Base-by-base conservation (phyloP, 2,329 filamentous ascomycete genomes). In the Cordyceps pruinosa region DNA sequence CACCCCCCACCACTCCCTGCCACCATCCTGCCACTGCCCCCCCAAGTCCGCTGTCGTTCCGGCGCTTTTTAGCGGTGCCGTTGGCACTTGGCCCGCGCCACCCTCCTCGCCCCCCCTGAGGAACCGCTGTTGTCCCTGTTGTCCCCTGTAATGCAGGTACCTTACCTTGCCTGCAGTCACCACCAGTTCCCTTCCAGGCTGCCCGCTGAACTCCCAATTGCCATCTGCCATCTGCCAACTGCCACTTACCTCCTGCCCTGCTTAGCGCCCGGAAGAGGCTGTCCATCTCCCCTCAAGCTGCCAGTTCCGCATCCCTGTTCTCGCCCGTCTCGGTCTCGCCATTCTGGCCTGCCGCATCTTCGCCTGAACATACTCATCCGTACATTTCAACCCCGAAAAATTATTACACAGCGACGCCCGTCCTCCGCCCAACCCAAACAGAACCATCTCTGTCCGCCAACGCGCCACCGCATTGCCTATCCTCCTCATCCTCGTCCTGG, bases 311-410 rank as follows among this genome's bases (percentile, higher is more conserved):
- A 34, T 19, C n/a, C 34, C 19, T 47, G 42, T 21, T 39, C 34
- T 39, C 30, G 41, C 52, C 44, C 42, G 34, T 55, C 35, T 28
- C 44, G 35, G 45, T 56, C 45, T 48, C 35, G 34, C 37, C 35
- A 21, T 37, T 56, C 21, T 34, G 26, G 34, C 28, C 53, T 49
- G 53, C 44, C 32, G 42, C 41, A 56, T 56, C 53, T 56, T 56
- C 32, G 53, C 35, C 45, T 34, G 44, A 49, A 42, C 44, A 55
- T 55, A 47, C 42, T 26, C 52, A 37, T 47, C 23, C 12, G 32
- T 39, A 28, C 52, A 19, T 47, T 19, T 54, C 52, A 15, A 42
- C 52, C 26, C 13, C 21, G 13, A 30, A 47, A 21, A 32, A 32
- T 47, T 23, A 17, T 25, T 32, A 55, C 1, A 37, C 23, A 47